phyloP scores from a whole-genome alignment of 2,329 filamentous ascomycete genomes.

The Microdochium bolleyi region DNA sequence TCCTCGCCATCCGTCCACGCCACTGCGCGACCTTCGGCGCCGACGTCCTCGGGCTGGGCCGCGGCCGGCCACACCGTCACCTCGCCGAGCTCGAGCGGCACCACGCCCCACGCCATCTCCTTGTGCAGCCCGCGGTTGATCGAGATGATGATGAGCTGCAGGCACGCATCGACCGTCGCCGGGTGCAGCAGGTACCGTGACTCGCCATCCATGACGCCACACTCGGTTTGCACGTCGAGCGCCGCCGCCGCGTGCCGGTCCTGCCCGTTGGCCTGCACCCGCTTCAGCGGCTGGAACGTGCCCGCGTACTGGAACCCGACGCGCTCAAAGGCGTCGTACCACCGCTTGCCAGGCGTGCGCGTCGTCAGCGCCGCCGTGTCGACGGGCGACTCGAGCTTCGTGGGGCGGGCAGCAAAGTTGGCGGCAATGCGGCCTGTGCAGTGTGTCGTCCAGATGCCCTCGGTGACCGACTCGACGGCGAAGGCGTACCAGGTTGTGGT shows the following conservation, averaged over 20 bases:
- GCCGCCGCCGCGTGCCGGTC: conserved; percentile 5
- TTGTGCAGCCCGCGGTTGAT: conserved; percentile 4
- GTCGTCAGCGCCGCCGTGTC: conserved; percentile 4
- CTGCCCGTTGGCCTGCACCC: conserved; percentile 5
- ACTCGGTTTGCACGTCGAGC: not conserved
- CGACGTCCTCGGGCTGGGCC: not conserved
- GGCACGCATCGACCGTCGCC: conserved; percentile 18
- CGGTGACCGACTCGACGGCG: conserved; percentile 8
- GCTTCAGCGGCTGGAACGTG: conserved; percentile 8
- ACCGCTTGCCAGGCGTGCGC: no score
- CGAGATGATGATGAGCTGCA: conserved; percentile 12
- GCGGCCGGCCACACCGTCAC: conserved; percentile 6
- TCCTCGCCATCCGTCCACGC: conserved; percentile 7
- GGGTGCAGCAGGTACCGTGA: conserved; percentile 22
- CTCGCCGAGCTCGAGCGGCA: conserved; percentile 7
- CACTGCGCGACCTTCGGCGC: conserved; percentile 3
- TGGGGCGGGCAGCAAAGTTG: not conserved
- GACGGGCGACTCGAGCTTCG: conserved; percentile 1
- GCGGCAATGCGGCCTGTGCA: conserved; percentile 7
- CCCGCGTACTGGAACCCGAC: conserved; percentile 12
- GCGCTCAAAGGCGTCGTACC: conserved; percentile 7
- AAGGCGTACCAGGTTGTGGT: conserved; percentile 6
- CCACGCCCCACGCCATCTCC: conserved; percentile 10
- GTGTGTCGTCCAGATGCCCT: conserved; percentile 8
- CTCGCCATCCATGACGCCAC: conserved; percentile 8